Evolutionary conservation across 495 filamentous ascomycete species (phyloP).

Genomic region (Polyplosphaeria fusca): DNA sequence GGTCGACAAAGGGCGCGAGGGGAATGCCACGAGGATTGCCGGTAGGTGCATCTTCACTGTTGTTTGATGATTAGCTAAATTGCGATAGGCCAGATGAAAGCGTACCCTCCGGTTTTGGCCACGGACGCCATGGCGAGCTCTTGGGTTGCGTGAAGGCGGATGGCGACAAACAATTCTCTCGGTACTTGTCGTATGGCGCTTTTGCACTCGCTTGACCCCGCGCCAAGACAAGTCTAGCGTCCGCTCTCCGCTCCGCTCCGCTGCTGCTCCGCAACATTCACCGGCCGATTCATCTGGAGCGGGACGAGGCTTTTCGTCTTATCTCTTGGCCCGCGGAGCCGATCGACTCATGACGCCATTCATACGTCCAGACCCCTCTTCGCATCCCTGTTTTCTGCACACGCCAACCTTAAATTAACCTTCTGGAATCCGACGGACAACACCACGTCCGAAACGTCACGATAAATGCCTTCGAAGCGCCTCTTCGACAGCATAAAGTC

Average conservation of each 20-base stretch:
- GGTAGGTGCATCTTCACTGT: conserved; percentile 53
- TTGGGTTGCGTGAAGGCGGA: background rate
- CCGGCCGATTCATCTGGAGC: background rate
- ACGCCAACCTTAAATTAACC: conserved; percentile 25
- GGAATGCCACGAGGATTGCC: conserved; percentile 97
- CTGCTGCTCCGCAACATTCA: background rate
- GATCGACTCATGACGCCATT: conserved; percentile 8
- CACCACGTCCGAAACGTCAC: conserved; percentile 13
- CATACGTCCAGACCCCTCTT: background rate
- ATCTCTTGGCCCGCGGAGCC: no score
- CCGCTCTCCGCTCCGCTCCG: conserved; percentile 5
- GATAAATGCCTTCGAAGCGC: background rate
- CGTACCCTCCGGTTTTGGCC: conserved; percentile 18
- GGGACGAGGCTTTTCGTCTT: background rate
- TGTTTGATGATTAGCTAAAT: background rate
- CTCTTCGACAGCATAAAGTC: no score
- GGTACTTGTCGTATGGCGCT: conserved; percentile 1
- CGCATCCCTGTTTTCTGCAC: background rate
- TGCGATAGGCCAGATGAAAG: no score
- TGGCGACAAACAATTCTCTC: background rate
- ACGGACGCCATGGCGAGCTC: conserved; percentile 18
- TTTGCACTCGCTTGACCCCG: background rate
- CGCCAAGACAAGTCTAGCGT: background rate
- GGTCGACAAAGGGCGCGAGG: conserved; percentile 90
- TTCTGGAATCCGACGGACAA: background rate